Evolutionary conservation across 148 eudicot genomes (phyloP), one percentile per base, ranked within the genome.

Genomic region (Dysphania ambrosioides): DNA sequence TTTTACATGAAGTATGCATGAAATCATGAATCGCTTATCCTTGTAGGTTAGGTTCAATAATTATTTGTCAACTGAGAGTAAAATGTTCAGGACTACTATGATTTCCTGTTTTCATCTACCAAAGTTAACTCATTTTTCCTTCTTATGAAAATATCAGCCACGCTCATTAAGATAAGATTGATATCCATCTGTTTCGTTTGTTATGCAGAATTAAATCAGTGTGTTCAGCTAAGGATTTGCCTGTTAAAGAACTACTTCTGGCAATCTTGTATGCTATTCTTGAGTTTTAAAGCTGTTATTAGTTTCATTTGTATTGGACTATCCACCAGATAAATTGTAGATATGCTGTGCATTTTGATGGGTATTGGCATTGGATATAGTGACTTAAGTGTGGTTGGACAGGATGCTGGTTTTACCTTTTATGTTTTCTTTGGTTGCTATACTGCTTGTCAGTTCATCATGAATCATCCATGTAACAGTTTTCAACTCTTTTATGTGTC

Each of bases 401-500:
- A 18, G 5, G 56, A 51, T 19, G 23, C 56, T 49, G 16, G 19
- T 18, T 19, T 51, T 18, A 53, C 8, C 26, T 53, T 66, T 4
- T 66, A 66, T 8, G 51, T 21, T 53, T 29, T 75, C 26, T n/a
- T 47, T 15, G 21, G 12, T 38, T 2, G 18, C 53, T 35, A 26
- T 53, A 11, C 1, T 29, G 34, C 47, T 57, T 58, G 47, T 10
- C 16, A 49, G 41, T 35, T 65, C 1, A 40, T 23, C 63, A 62
- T 65, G 24, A 38, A 40, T 31, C 30, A 68, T 66, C 30, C 11
- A 73, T 57, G 26, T 49, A 0, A 31, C 10, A 47, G 13, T 41
- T 71, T 77, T 30, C 24, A 7, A 31, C 34, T 30, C 23, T 71
- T 73, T 56, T 72, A 36, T 41, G 83, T 59, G 18, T 71, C 87